These are phyloP conservation scores for Phytopythium vexans DNA, from an alignment of 352 stramenopile genomes.

Conservation along the genomic window DNA sequence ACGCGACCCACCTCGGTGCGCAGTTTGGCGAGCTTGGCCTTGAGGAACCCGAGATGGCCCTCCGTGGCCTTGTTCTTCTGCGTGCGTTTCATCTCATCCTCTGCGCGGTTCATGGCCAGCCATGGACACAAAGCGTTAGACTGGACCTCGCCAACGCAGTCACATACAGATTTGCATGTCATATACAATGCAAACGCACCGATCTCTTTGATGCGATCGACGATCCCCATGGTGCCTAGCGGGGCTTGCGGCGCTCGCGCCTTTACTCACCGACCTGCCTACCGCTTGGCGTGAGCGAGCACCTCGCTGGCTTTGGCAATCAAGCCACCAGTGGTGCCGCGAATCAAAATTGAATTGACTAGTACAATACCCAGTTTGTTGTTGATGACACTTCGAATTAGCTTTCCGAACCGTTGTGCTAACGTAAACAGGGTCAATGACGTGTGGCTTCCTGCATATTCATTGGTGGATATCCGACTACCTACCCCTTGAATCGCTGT, in stretches of 20 bases:
- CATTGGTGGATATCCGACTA: too few relatives aligned
- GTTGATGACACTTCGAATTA: too few relatives aligned
- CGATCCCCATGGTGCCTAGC: slow-evolving; percentile 82
- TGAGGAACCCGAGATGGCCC: slow-evolving; percentile 91
- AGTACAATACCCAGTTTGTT: too few relatives aligned
- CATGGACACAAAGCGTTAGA: slow-evolving; percentile 1
- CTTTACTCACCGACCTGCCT: neutral
- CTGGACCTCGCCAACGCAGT: neutral
- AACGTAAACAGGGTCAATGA: too few relatives aligned
- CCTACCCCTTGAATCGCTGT: too few relatives aligned
- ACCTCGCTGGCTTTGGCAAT: too few relatives aligned
- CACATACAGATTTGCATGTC: neutral
- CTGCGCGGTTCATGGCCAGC: slow-evolving; percentile 20
- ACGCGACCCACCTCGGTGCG: slow-evolving; percentile 84
- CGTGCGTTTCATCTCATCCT: slow-evolving; percentile 96
- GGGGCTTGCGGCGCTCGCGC: slow-evolving; percentile 13
- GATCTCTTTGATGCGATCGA: slow-evolving; percentile 94
- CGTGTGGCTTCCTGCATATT: too few relatives aligned
- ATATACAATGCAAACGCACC: slow-evolving; percentile 34
- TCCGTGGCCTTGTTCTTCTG: slow-evolving; percentile 99
- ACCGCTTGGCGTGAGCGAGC: neutral
- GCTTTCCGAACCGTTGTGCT: too few relatives aligned
- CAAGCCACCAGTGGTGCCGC: too few relatives aligned
- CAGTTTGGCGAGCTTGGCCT: slow-evolving; percentile 99
- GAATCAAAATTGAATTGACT: too few relatives aligned